phyloP scores from a whole-genome alignment of 371 early-diverging fungal genomes.

The Mucor irregularis region DNA sequence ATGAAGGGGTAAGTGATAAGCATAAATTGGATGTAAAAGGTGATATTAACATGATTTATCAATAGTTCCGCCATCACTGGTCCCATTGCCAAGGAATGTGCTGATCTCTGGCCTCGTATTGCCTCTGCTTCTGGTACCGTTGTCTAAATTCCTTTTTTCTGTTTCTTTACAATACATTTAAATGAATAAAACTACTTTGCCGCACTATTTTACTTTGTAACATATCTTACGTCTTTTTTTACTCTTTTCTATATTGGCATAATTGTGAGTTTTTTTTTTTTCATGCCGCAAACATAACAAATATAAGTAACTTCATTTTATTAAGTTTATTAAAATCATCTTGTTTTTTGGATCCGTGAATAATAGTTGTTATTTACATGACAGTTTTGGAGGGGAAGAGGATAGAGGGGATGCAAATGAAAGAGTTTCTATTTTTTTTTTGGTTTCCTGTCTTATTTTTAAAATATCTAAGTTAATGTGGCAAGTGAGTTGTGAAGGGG shows the following conservation, averaged over 20 bases:
- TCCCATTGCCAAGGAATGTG: constrained; percentile 99
- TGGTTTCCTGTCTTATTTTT: background rate
- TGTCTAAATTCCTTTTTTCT: constrained; percentile 37
- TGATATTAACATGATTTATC: background rate
- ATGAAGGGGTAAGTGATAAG: constrained; percentile 88
- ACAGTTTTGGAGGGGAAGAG: background rate
- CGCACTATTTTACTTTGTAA: background rate
- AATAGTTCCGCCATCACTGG: constrained; percentile 97
- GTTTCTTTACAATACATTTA: background rate
- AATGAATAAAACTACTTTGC: constrained; percentile 2
- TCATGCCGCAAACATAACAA: background rate
- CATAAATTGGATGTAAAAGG: too few relatives aligned
- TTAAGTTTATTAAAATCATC: background rate
- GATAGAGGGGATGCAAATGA: background rate
- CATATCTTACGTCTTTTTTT: background rate
- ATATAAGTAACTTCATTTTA: background rate
- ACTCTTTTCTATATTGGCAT: too few relatives aligned
- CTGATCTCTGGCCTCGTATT: constrained; percentile 99
- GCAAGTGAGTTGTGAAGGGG: too few relatives aligned
- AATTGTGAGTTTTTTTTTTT: background rate
- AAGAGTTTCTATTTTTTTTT: background rate
- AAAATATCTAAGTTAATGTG: too few relatives aligned
- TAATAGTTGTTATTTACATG: constrained; percentile 4
- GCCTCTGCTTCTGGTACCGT: constrained; percentile 97
- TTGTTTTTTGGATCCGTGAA: background rate